Percentiles rank a stretch among this genome's conserved stretches.
Evolutionary conservation across 345 rosid species (phyloP).

Genomic region (Populus pruinosa): DNA sequence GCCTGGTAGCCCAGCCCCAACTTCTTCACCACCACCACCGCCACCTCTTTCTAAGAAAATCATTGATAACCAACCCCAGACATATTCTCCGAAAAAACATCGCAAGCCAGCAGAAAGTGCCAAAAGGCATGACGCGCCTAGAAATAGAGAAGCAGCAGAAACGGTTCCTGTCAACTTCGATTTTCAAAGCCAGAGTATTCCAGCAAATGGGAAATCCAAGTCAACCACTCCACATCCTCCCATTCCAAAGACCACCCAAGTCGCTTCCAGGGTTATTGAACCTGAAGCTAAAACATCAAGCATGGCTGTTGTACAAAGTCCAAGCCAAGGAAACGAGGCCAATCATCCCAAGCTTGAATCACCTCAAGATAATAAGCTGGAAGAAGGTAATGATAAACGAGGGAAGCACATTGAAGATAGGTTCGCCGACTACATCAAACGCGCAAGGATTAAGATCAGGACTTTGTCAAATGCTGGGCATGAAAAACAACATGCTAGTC

Average conservation of each 20-base stretch:
- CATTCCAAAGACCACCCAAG: conserved; percentile 2
- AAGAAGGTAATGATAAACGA: conserved; percentile 3
- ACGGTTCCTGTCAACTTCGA: conserved; percentile 25
- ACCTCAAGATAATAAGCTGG: background rate
- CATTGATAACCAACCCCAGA: background rate
- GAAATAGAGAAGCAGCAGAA: conserved; percentile 6
- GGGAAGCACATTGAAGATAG: conserved; percentile 20
- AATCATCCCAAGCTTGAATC: background rate
- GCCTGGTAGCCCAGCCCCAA: background rate
- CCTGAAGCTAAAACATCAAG: background rate
- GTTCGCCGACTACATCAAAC: conserved; percentile 24
- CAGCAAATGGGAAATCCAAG: conserved; percentile 7
- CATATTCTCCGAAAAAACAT: background rate
- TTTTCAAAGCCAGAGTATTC: conserved; percentile 1
- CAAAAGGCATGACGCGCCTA: background rate
- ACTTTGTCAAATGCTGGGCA: conserved; percentile 16
- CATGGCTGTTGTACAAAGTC: background rate
- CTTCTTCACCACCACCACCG: conserved; percentile 1
- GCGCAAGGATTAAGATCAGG: conserved; percentile 28
- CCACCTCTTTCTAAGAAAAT: background rate
- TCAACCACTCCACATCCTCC: background rate
- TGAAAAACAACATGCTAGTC: background rate
- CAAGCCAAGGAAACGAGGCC: background rate
- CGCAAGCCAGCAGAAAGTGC: background rate
- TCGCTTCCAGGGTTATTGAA: background rate